These are phyloP conservation scores for Metschnikowia drakensbergensis DNA, from an alignment of 805 yeast species.

Conservation along the genomic window DNA sequence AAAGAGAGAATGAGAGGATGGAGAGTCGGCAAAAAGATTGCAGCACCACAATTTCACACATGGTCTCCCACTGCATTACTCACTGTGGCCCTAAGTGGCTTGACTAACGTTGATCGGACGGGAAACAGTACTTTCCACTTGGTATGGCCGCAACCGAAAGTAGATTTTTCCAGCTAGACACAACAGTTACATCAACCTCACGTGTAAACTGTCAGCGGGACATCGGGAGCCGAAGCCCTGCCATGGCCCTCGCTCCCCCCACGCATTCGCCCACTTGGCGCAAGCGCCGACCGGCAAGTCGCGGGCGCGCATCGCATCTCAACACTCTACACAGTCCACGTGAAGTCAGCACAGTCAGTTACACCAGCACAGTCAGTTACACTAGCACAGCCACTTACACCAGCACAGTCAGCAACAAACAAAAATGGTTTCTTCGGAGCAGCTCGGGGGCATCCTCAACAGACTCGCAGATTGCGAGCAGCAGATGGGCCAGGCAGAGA, in stretches of 20 bases:
- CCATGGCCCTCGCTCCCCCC: not conserved
- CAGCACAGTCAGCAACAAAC: not conserved
- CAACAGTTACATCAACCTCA: too few species aligned
- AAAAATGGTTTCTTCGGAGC: constrained; percentile 3
- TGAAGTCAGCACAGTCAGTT: too few species aligned
- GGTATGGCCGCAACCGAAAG: constrained; percentile 6
- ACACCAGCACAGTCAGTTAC: not conserved
- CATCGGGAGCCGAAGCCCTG: not conserved
- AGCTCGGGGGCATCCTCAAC: constrained; percentile 30
- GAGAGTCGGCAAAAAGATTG: too few species aligned
- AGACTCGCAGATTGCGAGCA: constrained; percentile 55
- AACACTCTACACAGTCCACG: too few species aligned
- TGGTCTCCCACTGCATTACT: too few species aligned
- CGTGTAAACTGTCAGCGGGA: not conserved
- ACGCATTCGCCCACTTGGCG: too few species aligned
- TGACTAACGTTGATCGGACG: too few species aligned
- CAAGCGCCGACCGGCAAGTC: not conserved
- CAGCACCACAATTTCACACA: too few species aligned
- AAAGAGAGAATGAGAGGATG: too few species aligned
- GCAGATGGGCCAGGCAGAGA: constrained; percentile 57
- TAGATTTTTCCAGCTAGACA: not conserved
- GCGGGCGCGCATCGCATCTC: not conserved
- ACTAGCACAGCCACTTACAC: not conserved
- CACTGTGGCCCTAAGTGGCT: too few species aligned
- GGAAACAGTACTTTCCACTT: not conserved